Percentiles rank a stretch among this genome's conserved stretches.
These are phyloP conservation scores for Kwoniella dendrophila DNA, from an alignment of 768 basidiomycete species.

Conservation along the genomic window DNA sequence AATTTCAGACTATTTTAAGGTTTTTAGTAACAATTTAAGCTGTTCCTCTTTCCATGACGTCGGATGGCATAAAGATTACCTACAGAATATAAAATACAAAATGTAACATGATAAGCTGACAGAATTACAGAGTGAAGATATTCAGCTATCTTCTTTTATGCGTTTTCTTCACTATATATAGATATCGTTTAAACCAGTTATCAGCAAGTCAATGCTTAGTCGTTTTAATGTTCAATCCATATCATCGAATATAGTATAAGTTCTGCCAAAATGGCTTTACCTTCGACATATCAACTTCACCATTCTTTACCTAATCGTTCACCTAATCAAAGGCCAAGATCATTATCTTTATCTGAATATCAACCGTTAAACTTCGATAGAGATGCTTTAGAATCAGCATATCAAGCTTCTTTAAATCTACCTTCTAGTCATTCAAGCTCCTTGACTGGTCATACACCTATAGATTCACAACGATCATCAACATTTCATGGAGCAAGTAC, in stretches of 20 bases:
- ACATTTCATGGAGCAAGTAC: conserved; percentile 15
- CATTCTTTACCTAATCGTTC: conserved; percentile 41
- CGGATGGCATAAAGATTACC: no score
- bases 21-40: no score
- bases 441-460: conserved; percentile 8
- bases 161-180: not conserved
- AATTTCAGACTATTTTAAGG: no score
- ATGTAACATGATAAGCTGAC: no score
- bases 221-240: not conserved
- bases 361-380: conserved; percentile 46
- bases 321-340: conserved; percentile 31
- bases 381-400: conserved; percentile 36
- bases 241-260: not conserved
- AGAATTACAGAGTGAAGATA: no score
- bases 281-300: conserved; percentile 27
- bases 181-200: not conserved
- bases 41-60: no score
- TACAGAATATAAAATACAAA: no score
- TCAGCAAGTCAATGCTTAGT: not conserved
- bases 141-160: no score
- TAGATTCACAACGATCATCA: not conserved
- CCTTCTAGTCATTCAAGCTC: conserved; percentile 19
- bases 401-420: conserved; percentile 28
- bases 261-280: conserved; percentile 28
- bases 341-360: conserved; percentile 43